These are phyloP conservation scores for Diplogelasinospora grovesii DNA, from an alignment of 495 filamentous ascomycete species.

Conservation along the genomic window DNA sequence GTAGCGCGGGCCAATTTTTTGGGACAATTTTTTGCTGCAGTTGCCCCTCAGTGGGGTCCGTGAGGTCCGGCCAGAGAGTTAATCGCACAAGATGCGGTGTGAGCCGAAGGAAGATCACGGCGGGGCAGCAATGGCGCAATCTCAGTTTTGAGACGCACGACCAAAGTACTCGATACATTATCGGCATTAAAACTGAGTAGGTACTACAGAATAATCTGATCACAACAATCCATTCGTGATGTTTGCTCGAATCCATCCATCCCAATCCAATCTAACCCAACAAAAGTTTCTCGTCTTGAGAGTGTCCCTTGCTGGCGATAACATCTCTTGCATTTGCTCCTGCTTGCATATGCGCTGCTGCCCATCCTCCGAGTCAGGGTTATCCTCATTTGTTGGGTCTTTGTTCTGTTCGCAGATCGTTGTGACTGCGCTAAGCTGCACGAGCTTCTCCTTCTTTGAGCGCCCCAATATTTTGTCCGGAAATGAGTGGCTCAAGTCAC, in stretches of 20 bases:
- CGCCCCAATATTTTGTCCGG: slow-evolving; percentile 22
- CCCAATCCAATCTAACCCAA: too few species aligned
- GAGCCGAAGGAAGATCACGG: slow-evolving; percentile 3
- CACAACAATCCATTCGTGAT: too few species aligned
- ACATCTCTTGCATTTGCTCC: too few species aligned
- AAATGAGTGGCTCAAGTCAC: slow-evolving; percentile 2
- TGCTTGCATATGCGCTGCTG: too few species aligned
- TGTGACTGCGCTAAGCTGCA: too few species aligned
- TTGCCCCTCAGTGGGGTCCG: slow-evolving; percentile 20
- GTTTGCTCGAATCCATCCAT: too few species aligned
- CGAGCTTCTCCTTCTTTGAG: too few species aligned
- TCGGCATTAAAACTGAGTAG: slow-evolving; percentile 5
- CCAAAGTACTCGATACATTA: slow-evolving; percentile 18
- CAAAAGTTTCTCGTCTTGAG: too few species aligned
- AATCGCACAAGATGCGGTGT: slow-evolving; percentile 17
- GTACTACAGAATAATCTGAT: slow-evolving; percentile 19
- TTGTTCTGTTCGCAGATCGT: too few species aligned
- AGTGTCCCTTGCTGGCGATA: too few species aligned
- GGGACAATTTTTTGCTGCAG: slow-evolving; percentile 6
- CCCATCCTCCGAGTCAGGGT: too few species aligned
- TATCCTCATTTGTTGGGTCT: too few species aligned
- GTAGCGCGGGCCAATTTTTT: neutral
- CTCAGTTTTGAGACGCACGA: slow-evolving; percentile 12
- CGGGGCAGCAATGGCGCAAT: slow-evolving; percentile 30
- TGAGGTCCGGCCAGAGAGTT: neutral